Conservation (phyloP, 2,329 filamentous ascomycete species). For the Beauveria australis region DNA sequence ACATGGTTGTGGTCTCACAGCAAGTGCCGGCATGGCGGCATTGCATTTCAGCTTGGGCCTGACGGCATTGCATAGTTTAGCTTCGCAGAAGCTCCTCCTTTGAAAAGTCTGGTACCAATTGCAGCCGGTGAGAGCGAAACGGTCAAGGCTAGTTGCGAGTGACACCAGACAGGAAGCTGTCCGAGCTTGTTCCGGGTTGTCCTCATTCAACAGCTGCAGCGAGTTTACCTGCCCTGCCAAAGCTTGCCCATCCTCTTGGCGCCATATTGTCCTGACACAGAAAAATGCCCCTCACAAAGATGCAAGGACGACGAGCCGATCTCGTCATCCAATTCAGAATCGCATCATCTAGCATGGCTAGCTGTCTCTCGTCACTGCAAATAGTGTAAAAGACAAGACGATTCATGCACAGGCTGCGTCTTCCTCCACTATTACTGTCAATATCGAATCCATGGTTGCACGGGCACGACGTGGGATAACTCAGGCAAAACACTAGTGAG, state of each 20-base stretch:
- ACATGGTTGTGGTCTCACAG: not conserved
- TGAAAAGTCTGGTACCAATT: not conserved
- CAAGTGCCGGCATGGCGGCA: not conserved
- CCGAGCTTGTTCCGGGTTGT: not conserved
- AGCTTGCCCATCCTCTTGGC: not conserved
- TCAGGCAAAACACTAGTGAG: too few species aligned
- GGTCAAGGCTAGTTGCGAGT: not conserved
- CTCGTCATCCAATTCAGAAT: not conserved
- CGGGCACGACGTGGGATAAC: too few species aligned
- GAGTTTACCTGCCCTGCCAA: not conserved
- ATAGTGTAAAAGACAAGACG: too few species aligned
- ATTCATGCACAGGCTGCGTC: too few species aligned
- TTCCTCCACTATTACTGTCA: too few species aligned
- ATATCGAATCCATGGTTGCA: too few species aligned
- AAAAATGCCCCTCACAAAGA: not conserved
- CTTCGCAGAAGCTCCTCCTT: not conserved
- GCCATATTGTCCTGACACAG: not conserved
- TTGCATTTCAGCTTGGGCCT: not conserved
- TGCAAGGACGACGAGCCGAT: not conserved
- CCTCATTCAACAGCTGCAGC: not conserved
- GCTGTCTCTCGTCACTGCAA: not conserved
- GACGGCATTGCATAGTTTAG: not conserved
- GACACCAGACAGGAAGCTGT: not conserved
- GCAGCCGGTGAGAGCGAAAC: not conserved
- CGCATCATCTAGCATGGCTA: not conserved